A percentile compares a stretch with the other conserved stretches of the same genome.
Conservation (phyloP, 495 filamentous ascomycete genomes). For the Talaromyces proteolyticus region DNA sequence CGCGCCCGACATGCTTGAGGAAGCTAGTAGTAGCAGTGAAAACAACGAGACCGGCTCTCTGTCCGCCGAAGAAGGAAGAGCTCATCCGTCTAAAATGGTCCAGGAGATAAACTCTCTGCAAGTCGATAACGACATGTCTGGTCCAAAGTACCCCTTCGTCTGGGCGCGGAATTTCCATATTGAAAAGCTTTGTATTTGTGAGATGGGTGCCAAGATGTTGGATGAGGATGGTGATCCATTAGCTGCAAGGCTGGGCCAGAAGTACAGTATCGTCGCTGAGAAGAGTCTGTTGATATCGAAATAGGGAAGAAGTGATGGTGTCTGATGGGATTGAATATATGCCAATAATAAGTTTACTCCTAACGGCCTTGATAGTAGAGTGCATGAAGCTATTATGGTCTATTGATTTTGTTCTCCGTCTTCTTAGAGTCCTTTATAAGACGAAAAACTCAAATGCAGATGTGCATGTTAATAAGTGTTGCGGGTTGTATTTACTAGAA, state of each 20-base stretch:
- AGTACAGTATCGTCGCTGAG: slow-evolving; percentile 36
- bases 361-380: too few species aligned
- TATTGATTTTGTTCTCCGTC: too few species aligned
- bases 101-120: background rate
- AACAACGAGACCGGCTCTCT: background rate
- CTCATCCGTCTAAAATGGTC: slow-evolving; percentile 2
- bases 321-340: too few species aligned
- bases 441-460: too few species aligned
- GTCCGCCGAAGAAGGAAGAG: slow-evolving; percentile 2
- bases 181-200: slow-evolving; percentile 63
- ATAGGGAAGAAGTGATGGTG: too few species aligned
- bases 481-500: too few species aligned
- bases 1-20: background rate
- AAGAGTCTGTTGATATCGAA: slow-evolving; percentile 22
- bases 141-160: slow-evolving; percentile 22
- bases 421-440: too few species aligned
- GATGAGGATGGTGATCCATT: slow-evolving; percentile 22
- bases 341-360: too few species aligned
- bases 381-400: too few species aligned
- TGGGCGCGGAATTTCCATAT: slow-evolving; percentile 61
- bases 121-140: too few species aligned
- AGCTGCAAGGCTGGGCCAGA: slow-evolving; percentile 32
- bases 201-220: slow-evolving; percentile 69
- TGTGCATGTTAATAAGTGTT: too few species aligned
- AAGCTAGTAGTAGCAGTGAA: background rate